These are phyloP conservation scores for Penicillium bovifimosum DNA, from an alignment of 495 filamentous ascomycete species.

Conservation along the genomic window DNA sequence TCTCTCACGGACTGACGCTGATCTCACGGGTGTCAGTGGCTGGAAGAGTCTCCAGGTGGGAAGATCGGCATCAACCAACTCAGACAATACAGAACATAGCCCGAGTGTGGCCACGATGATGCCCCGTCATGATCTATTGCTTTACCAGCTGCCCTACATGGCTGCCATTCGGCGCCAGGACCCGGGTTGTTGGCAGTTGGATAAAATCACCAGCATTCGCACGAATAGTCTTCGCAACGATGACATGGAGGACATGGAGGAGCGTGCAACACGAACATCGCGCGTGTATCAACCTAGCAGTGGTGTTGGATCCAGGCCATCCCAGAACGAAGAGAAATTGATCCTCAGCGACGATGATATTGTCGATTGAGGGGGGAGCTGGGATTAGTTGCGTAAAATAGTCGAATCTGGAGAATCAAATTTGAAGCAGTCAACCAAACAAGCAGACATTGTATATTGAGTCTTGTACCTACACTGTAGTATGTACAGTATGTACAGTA, in stretches of 20 bases:
- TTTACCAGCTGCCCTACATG: conserved; percentile 84
- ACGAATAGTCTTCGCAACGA: conserved; percentile 30
- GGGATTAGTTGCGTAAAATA: neutral
- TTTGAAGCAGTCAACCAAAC: too few relatives aligned
- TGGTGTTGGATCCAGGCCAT: conserved; percentile 11
- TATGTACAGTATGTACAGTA: too few relatives aligned
- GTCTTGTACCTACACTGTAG: too few relatives aligned
- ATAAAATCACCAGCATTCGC: conserved; percentile 62
- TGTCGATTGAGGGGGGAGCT: conserved; percentile 56
- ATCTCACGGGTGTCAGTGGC: conserved; percentile 24
- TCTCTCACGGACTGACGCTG: conserved; percentile 22
- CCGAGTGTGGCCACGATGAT: conserved; percentile 51
- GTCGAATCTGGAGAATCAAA: too few relatives aligned
- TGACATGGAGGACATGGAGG: conserved; percentile 42
- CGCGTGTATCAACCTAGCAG: conserved; percentile 1
- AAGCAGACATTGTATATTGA: neutral
- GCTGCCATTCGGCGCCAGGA: conserved; percentile 47
- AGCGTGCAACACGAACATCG: conserved; percentile 6
- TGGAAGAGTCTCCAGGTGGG: conserved; percentile 30
- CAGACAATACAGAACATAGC: conserved; percentile 24
- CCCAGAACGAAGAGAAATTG: conserved; percentile 52
- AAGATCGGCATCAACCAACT: conserved; percentile 8
- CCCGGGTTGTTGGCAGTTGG: conserved; percentile 47
- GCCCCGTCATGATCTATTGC: conserved; percentile 65
- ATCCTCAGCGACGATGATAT: conserved; percentile 95